phyloP scores from a whole-genome alignment of 1,284 basidiomycete genomes.

The Microbotryum intermedium region DNA sequence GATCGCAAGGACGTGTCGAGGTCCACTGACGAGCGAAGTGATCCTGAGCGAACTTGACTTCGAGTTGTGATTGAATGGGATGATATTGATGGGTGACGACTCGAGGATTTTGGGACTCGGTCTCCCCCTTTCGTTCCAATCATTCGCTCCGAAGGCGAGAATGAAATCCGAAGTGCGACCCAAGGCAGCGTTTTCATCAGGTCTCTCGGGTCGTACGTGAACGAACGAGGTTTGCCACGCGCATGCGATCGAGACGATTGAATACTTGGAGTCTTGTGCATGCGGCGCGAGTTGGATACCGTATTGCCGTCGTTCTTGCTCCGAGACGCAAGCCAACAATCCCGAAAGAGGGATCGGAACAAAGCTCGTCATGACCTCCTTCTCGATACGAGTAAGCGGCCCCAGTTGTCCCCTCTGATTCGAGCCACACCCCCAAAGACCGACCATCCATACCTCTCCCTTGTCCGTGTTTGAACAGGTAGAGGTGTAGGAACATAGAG shows the following conservation, averaged over 20 bases:
- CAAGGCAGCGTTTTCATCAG: background rate
- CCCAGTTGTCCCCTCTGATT: conserved; percentile 15
- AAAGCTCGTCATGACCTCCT: background rate
- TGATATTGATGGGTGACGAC: background rate
- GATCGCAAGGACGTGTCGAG: conserved; percentile 57
- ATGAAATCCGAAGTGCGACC: conserved; percentile 58
- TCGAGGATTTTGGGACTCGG: accelerated
- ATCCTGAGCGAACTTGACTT: conserved; percentile 18
- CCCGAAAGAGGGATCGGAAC: background rate
- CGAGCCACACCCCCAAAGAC: conserved; percentile 16
- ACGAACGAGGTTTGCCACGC: conserved; percentile 17
- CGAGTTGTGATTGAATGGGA: conserved; percentile 24
- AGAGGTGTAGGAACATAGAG: conserved; percentile 37
- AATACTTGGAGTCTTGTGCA: background rate
- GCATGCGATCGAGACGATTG: background rate
- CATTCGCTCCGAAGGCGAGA: conserved; percentile 71
- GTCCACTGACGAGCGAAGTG: conserved; percentile 41
- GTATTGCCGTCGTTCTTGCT: background rate
- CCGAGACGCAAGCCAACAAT: background rate
- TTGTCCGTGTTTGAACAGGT: too few relatives aligned
- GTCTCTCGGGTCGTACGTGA: background rate
- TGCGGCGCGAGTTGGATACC: background rate
- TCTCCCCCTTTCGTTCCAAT: conserved; percentile 59
- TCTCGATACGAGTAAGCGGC: too few relatives aligned
- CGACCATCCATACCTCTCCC: background rate